Evolutionary conservation across 768 basidiomycete genomes (phyloP), one percentile per base, ranked within the genome.

Genomic region (Naganishia onofrii): DNA sequence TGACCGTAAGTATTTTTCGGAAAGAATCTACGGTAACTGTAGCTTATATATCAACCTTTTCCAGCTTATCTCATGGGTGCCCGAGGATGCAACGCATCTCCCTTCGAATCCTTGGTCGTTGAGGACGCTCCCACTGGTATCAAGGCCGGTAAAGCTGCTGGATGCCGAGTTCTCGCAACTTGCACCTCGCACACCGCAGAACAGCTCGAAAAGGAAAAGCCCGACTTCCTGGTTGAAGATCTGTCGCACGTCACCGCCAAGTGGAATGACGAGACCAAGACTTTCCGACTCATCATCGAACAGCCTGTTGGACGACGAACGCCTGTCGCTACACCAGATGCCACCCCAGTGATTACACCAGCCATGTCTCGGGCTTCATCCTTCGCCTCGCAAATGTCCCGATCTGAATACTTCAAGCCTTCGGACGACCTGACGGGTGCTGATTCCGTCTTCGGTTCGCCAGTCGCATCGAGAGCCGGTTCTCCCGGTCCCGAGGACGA

Each of bases 91-190:
- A 83, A 83, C 31, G 85, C 86, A 38, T 83, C 87, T 44, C 84
- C 88, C 0, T 82, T 81, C 52, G 86, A 86, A 56, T 92, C 90
- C 75, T 82, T 94, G 66, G 92, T 94, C 17, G 84, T 95, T 7
- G 92, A 94, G 75, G 93, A 95, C 76, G 92, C 93, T 1, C 88
- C 91, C 5, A 88, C 90, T 23, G 93, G 93, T n/a, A 82, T 93
- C 71, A 83, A 83, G 71, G 84, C 90, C 26, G 91, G 91, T 26
- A 85, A 84, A 68, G 88, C 89, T 12, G 89, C 91, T 21, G 90
- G 91, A 19, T 84, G 88, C 67, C 83, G 80, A 63, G 90, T 89
- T 0, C 85, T 94, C 17, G 93, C 89, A 0, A 90, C 93, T 4
- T 89, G 89, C 77, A 93, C 93, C 42, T 90, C 90, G 3, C 90